phyloP scores from a whole-genome alignment of 2,329 filamentous ascomycete genomes.

The Hypoxylon sp. region DNA sequence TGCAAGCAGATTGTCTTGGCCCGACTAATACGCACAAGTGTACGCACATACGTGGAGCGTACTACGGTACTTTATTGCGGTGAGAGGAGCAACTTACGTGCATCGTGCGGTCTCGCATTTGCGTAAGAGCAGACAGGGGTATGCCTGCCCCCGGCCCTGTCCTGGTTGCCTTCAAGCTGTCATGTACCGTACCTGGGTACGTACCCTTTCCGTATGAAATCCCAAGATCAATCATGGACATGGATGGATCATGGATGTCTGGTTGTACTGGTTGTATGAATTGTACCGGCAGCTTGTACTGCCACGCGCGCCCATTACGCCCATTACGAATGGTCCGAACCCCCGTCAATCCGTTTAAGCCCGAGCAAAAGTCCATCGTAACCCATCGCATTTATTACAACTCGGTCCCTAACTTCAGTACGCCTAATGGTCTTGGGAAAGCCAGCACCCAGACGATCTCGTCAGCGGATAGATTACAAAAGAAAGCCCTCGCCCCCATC shows the following conservation, averaged over 20 bases:
- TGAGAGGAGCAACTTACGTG: slow-evolving; percentile 39
- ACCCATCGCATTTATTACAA: slow-evolving; percentile 38
- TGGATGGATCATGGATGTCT: too few relatives aligned
- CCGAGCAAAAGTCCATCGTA: slow-evolving; percentile 46
- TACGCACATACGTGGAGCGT: slow-evolving; percentile 25
- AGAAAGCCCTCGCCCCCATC: slow-evolving; percentile 34
- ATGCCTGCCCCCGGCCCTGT: slow-evolving; percentile 15
- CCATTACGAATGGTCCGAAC: slow-evolving; percentile 39
- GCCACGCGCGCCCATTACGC: slow-evolving; percentile 47
- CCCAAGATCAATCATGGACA: background rate
- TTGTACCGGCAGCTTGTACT: slow-evolving; percentile 26
- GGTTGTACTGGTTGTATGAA: slow-evolving; percentile 1
- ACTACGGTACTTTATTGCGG: slow-evolving; percentile 40
- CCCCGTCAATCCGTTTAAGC: slow-evolving; percentile 46
- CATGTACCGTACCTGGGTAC: slow-evolving; percentile 21
- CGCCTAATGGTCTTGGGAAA: slow-evolving; percentile 15
- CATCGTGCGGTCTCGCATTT: slow-evolving; percentile 42
- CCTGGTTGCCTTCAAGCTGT: slow-evolving; percentile 28
- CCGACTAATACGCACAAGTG: slow-evolving; percentile 22
- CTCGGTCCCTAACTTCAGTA: slow-evolving; percentile 24
- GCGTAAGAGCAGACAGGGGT: slow-evolving; percentile 35
- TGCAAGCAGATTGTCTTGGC: slow-evolving; percentile 28
- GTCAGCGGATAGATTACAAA: slow-evolving; percentile 41
- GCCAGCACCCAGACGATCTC: slow-evolving; percentile 29
- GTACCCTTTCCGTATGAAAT: slow-evolving; percentile 2